Evolutionary conservation across 2,329 filamentous ascomycete species (phyloP), one percentile per base, ranked within the genome.

Genomic region (Aspergillus sp.): DNA sequence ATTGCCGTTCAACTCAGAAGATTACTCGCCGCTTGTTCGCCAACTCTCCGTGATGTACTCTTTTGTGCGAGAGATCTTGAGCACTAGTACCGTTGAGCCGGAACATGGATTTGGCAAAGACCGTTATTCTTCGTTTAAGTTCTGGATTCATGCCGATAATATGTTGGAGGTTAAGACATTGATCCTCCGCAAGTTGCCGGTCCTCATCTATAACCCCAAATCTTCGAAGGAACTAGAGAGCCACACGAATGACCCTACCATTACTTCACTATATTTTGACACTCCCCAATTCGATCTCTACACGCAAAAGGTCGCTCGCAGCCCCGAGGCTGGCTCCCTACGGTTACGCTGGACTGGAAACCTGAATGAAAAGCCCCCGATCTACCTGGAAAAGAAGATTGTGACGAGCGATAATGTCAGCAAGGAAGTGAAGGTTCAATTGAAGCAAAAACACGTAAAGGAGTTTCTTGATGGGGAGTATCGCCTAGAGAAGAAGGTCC

Each of bases 61-160:
- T 66, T 96, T 95, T 73, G 89, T 96, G 59, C 88, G 92, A 55
- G 90, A 96, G 76, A 87, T 91, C 62, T 81, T 96, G 21, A 72
- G 66, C 43, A 67, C 72, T 49, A 68, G 66, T 31, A 55, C 65
- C 14, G 61, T 68, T 23, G 89, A 93, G 60, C 84, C 72, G 19
- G 77, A 80, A 58, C 78, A 77, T 12, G 77, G 79, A 43, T 73
- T 77, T 54, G 79, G 81, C 60, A 77, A 76, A 58, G 90, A 93
- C 73, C 83, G 82, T 57, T 96, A 96, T 73, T 90, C 85, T 19
- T 91, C 92, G 4, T 87, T 93, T 77, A 97, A 96, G 76, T 97
- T 96, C 79, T 99, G 95, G 95, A 89, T 99, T 6, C 95, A 99
- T 73, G 85, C 87, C 33, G 95, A 99, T 69, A 98, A 99, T 76